These are phyloP conservation scores for Smallanthus sonchifolius DNA, from an alignment of 129 eudicot species.

Conservation along the genomic window DNA sequence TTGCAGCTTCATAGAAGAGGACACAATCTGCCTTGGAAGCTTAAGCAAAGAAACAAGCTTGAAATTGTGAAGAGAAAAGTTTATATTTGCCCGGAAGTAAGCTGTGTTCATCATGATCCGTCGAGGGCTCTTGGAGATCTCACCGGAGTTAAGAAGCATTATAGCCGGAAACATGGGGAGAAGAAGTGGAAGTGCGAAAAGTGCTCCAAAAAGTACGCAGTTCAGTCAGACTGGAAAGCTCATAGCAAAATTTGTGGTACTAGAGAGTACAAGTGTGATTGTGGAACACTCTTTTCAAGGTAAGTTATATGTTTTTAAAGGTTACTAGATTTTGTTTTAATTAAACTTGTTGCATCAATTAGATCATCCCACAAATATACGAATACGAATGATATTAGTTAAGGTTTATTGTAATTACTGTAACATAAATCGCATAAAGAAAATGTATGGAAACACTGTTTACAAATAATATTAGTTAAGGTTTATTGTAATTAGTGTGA, in stretches of 20 bases:
- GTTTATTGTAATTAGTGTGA: no score
- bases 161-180: slow-evolving; percentile 83
- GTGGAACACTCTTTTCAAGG: slow-evolving; percentile 89
- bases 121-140: slow-evolving; percentile 85
- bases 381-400: no score
- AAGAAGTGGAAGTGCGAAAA: slow-evolving; percentile 93
- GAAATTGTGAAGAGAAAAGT: slow-evolving; percentile 66
- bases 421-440: no score
- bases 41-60: slow-evolving; percentile 60
- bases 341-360: not conserved
- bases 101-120: slow-evolving; percentile 85
- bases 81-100: slow-evolving; percentile 69
- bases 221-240: slow-evolving; percentile 94
- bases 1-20: slow-evolving; percentile 92
- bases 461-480: no score
- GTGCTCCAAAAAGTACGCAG: slow-evolving; percentile 85
- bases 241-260: slow-evolving; percentile 92
- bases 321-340: not conserved
- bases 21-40: slow-evolving; percentile 90
- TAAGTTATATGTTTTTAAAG: slow-evolving; percentile 16
- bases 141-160: slow-evolving; percentile 86
- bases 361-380: not conserved
- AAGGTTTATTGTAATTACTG: no score
- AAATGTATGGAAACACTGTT: no score
- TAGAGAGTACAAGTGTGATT: slow-evolving; percentile 90